These are phyloP conservation scores for Cyclotella atomus DNA, from an alignment of 108 stramenopile species.

Conservation along the genomic window DNA sequence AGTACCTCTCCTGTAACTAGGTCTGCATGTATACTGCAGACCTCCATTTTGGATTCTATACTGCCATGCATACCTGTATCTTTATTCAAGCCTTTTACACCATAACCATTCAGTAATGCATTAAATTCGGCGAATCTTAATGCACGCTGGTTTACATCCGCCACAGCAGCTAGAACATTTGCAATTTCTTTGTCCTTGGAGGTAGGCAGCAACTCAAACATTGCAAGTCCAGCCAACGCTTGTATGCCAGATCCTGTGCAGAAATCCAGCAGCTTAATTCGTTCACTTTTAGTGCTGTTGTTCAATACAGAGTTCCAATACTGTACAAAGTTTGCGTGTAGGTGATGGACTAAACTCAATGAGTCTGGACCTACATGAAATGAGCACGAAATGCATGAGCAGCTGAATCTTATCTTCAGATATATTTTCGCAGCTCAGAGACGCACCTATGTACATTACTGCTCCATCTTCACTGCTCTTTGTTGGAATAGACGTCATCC, in stretches of 20 bases:
- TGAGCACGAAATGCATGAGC: too few relatives aligned
- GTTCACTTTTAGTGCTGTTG: too few relatives aligned
- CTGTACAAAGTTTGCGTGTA: slow-evolving; percentile 39
- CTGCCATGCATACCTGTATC: not conserved
- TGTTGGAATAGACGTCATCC: slow-evolving; percentile 47
- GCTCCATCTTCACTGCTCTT: slow-evolving; percentile 42
- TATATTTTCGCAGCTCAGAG: too few relatives aligned
- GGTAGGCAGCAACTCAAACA: slow-evolving; percentile 30
- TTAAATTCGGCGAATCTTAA: slow-evolving; percentile 68
- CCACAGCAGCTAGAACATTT: slow-evolving; percentile 37
- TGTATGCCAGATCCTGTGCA: slow-evolving; percentile 83
- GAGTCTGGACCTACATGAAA: too few relatives aligned
- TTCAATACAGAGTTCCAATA: not conserved
- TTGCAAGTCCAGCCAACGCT: slow-evolving; percentile 54
- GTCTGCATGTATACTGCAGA: slow-evolving; percentile 40
- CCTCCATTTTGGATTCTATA: not conserved
- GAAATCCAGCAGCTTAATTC: slow-evolving; percentile 58
- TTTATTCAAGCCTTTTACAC: not conserved
- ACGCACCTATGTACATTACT: slow-evolving; percentile 91
- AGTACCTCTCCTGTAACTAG: slow-evolving; percentile 24
- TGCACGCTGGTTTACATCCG: slow-evolving; percentile 80
- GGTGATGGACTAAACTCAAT: slow-evolving; percentile 73
- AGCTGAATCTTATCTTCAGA: too few relatives aligned
- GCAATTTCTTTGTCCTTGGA: not conserved
- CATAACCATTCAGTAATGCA: slow-evolving; percentile 63